These are phyloP conservation scores for Atkinsonella texensis DNA, from an alignment of 2,329 filamentous ascomycete species.

Conservation along the genomic window DNA sequence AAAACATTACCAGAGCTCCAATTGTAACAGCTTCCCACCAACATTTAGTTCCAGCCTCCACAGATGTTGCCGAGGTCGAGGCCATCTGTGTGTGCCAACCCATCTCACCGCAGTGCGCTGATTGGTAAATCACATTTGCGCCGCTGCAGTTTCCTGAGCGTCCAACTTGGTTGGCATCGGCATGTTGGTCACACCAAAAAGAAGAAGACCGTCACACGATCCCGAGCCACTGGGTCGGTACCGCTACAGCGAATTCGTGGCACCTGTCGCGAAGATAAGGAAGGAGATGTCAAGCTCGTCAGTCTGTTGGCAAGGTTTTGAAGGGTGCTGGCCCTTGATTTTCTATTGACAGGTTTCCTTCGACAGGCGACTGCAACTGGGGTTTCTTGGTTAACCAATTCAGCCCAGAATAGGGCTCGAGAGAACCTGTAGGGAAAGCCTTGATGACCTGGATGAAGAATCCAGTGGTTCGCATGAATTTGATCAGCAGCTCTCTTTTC, in stretches of 20 bases:
- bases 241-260: background rate
- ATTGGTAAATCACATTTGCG: background rate
- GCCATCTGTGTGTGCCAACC: background rate
- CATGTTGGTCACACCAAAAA: background rate
- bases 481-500: too few species aligned
- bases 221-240: constrained; percentile 1
- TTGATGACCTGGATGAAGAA: too few species aligned
- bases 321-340: background rate
- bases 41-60: background rate
- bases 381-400: too few species aligned
- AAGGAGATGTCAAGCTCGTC: too few species aligned
- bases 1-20: too few species aligned
- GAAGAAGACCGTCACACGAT: background rate
- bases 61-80: background rate
- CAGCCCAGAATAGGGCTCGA: too few species aligned
- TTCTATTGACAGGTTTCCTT: too few species aligned
- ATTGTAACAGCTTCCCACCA: background rate
- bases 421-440: too few species aligned
- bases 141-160: background rate
- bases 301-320: background rate
- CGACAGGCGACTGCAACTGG: too few species aligned
- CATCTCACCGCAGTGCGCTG: background rate
- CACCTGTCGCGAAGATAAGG: background rate
- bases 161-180: background rate
- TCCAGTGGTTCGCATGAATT: too few species aligned